These are phyloP conservation scores for Boletus speciosus DNA, from an alignment of 768 basidiomycete species.

Conservation along the genomic window DNA sequence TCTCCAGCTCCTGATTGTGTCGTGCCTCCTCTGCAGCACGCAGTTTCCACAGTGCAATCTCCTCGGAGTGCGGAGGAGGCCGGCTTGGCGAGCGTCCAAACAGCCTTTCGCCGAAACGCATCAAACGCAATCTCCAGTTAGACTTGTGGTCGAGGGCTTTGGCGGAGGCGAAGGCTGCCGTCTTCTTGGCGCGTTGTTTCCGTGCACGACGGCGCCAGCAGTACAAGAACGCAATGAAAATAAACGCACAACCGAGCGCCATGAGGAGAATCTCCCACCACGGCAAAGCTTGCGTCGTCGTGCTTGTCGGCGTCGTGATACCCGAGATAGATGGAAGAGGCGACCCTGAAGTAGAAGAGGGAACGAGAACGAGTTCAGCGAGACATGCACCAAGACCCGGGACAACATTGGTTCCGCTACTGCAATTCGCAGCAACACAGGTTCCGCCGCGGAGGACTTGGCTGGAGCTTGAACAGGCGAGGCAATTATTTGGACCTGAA, in stretches of 20 bases:
- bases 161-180: constrained; percentile 58
- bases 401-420: constrained; percentile 50
- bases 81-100: constrained; percentile 46
- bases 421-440: constrained; percentile 64
- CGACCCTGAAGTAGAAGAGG: constrained; percentile 38
- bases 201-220: constrained; percentile 69
- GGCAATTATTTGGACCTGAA: constrained; percentile 61
- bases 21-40: constrained; percentile 49
- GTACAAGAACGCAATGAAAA: constrained; percentile 64
- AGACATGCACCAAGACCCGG: constrained; percentile 77
- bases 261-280: constrained; percentile 90
- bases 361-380: constrained; percentile 62
- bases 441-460: constrained; percentile 60
- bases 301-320: constrained; percentile 47
- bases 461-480: constrained; percentile 65
- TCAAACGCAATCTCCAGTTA: constrained; percentile 55
- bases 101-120: constrained; percentile 53
- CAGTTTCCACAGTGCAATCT: constrained; percentile 49
- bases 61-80: constrained; percentile 36
- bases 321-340: constrained; percentile 56
- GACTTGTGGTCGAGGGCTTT: constrained; percentile 49
- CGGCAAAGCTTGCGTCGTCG: constrained; percentile 39
- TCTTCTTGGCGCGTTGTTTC: constrained; percentile 64
- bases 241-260: constrained; percentile 76
- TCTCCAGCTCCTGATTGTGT: constrained; percentile 49